Base-by-base conservation (phyloP, 495 filamentous ascomycete genomes). In the Hypoxylon subgilvum region DNA sequence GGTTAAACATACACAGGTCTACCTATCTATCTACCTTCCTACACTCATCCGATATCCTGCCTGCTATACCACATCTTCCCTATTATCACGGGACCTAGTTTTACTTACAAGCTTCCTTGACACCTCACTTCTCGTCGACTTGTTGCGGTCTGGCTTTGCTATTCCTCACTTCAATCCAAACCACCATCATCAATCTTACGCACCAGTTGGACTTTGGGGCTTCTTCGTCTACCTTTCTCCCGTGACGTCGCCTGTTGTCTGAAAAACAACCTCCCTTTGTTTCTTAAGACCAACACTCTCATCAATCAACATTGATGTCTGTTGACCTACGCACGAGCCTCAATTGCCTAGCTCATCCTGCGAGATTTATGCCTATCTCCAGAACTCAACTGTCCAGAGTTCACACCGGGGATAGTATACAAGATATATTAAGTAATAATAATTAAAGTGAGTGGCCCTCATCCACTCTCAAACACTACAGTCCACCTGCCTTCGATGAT, bases 301-400 rank as follows among this genome's bases (percentile, higher is more conserved):
- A 39, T 27, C 72, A 73, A 53, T 56, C 72, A 45, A 74, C 45
- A 82, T 89, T 86, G 85, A 89, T 89, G 86, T 89, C 86, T 84
- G 84, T 85, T 86, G 84, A 86, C 75, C 75, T 84, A 69, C 85
- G 86, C 68, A 79, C 84, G 74, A 82, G 82, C 68, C 80, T 86
- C 66, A 80, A 85, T 56, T 88, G 85, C 67, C 76, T 88, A 69
- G 82, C 85, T 61, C 84, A 85, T 72, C 86, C 86, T 45, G 82
- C 83, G 72, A 83, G 86, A 75, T 84, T 87, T 75, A 82, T 84
- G 81, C 78, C 83, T 72, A 79, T 88, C 67, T 87, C 86, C 74
- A 88, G 86, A 83, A 78, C 83, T 42, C 86, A 88, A 69, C 76
- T 89, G 50, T 88, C 86, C 36, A 83, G 79, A 82, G 82, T 81